A percentile compares a stretch with the other conserved stretches of the same genome.
phyloP scores from a whole-genome alignment of 2,329 filamentous ascomycete genomes.

The Spiromastix sp. region DNA sequence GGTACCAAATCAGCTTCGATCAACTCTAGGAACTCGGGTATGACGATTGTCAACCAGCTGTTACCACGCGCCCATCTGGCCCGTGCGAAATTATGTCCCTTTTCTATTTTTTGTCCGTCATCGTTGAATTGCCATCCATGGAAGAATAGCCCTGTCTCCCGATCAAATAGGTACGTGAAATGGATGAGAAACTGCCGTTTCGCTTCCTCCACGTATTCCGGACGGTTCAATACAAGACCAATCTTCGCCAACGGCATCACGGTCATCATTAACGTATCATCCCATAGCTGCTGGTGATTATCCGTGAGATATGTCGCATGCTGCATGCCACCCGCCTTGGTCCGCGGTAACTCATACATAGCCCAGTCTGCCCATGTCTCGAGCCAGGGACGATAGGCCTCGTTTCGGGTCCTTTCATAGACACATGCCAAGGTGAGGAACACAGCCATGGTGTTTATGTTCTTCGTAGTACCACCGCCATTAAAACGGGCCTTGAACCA shows the following conservation, averaged over 20 bases:
- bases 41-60: constrained; percentile 69
- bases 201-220: constrained; percentile 66
- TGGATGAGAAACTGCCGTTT: constrained; percentile 69
- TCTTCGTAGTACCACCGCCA: constrained; percentile 61
- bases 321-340: constrained; percentile 62
- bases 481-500: constrained; percentile 64
- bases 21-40: constrained; percentile 69
- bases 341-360: constrained; percentile 64
- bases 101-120: constrained; percentile 34
- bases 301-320: constrained; percentile 62
- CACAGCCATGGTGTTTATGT: constrained; percentile 76
- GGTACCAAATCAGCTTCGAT: constrained; percentile 44
- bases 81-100: constrained; percentile 46
- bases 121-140: constrained; percentile 73
- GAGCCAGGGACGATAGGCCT: constrained; percentile 63
- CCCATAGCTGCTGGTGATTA: constrained; percentile 70
- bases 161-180: constrained; percentile 68
- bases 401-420: constrained; percentile 64
- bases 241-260: constrained; percentile 73
- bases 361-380: constrained; percentile 77
- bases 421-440: constrained; percentile 66
- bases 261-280: constrained; percentile 83
- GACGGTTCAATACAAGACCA: constrained; percentile 56
- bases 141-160: constrained; percentile 62
- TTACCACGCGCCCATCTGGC: constrained; percentile 48